Percentiles rank a stretch among this genome's conserved stretches.
phyloP scores from a whole-genome alignment of 441 rosid species.

The Rhodomyrtus psidioides region DNA sequence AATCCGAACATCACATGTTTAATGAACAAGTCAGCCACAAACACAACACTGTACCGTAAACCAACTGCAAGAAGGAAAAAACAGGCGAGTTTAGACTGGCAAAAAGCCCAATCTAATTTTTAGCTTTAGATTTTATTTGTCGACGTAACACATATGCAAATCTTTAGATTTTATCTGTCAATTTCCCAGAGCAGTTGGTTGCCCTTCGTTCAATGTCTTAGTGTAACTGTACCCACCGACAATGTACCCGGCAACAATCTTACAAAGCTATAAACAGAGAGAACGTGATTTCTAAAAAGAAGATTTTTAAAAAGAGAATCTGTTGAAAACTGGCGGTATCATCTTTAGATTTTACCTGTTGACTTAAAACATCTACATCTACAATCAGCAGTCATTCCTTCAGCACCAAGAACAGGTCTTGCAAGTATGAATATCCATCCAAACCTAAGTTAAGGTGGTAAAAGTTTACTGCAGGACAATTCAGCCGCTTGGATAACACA shows the following conservation, averaged over 20 bases:
- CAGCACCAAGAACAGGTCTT: not conserved
- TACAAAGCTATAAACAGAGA: slow-evolving; percentile 31
- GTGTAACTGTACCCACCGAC: slow-evolving; percentile 32
- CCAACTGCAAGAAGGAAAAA: too few species aligned
- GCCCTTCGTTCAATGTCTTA: slow-evolving; percentile 35
- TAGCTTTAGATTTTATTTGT: too few species aligned
- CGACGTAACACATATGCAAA: too few species aligned
- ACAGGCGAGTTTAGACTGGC: too few species aligned
- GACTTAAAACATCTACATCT: too few species aligned
- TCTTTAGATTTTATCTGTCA: too few species aligned
- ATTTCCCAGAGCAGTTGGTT: slow-evolving; percentile 23
- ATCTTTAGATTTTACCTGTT: too few species aligned
- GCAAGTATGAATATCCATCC: not conserved
- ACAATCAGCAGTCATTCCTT: not conserved
- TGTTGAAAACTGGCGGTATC: too few species aligned
- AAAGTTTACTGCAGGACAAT: not conserved
- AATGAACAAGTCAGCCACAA: too few species aligned
- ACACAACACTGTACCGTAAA: too few species aligned
- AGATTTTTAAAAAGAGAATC: not conserved
- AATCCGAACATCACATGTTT: too few species aligned
- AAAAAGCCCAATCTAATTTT: too few species aligned
- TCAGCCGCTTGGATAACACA: not conserved
- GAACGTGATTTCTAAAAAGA: not conserved
- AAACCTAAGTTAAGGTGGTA: not conserved
- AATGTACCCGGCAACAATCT: slow-evolving; percentile 16